These are phyloP conservation scores for Phaffia tasmanica DNA, from an alignment of 768 basidiomycete species.

Conservation along the genomic window DNA sequence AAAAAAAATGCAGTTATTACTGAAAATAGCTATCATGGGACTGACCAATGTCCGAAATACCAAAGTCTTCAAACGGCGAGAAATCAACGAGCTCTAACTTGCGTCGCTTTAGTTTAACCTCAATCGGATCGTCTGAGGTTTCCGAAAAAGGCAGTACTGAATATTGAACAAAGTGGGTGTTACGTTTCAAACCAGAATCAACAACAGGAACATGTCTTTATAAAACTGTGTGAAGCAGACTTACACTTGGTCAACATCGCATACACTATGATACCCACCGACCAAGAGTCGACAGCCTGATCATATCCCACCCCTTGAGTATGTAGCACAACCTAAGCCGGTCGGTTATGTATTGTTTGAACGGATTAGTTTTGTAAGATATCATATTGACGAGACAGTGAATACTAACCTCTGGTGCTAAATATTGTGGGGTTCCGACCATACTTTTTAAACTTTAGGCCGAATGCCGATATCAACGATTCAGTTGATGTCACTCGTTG, in stretches of 20 bases:
- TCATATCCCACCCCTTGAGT: conserved; percentile 58
- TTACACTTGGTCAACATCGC: conserved; percentile 48
- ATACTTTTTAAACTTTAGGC: conserved; percentile 51
- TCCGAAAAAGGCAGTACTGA: conserved; percentile 71
- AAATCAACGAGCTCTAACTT: conserved; percentile 56
- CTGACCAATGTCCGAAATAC: conserved; percentile 47
- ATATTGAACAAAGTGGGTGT: conserved; percentile 22
- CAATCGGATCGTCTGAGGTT: conserved; percentile 51
- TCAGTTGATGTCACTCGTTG: background rate
- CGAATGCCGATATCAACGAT: conserved; percentile 23
- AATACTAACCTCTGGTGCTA: background rate
- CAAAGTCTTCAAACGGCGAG: conserved; percentile 41
- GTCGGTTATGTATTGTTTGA: background rate
- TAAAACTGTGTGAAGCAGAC: conserved; percentile 29
- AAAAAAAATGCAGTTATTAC: background rate
- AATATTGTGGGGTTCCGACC: conserved; percentile 92
- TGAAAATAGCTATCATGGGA: conserved; percentile 4
- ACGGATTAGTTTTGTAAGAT: background rate
- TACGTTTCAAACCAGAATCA: conserved; percentile 1
- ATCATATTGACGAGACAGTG: background rate
- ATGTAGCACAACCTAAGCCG: conserved; percentile 57
- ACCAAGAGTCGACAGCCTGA: conserved; percentile 88
- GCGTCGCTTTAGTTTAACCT: conserved; percentile 40
- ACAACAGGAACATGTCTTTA: background rate
- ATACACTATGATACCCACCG: conserved; percentile 85